Evolutionary conservation across 306 rosid genomes (phyloP).

Genomic region (Vigna unguiculata): DNA sequence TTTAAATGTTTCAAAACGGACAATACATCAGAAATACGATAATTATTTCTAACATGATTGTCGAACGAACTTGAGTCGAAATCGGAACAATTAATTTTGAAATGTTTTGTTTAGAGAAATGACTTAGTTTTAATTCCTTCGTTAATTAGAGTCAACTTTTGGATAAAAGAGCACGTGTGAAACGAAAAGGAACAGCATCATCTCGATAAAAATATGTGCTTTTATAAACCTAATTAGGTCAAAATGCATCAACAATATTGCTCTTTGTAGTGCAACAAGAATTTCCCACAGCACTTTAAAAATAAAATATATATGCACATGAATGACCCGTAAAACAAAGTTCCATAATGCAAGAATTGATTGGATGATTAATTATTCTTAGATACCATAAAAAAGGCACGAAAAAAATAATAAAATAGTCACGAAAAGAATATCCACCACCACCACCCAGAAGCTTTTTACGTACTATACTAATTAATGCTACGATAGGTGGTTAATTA

Average conservation of each 20-base stretch:
- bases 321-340: slow-evolving; percentile 18
- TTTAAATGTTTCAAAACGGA: no score
- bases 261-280: slow-evolving; percentile 9
- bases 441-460: slow-evolving; percentile 4
- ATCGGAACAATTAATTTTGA: no score
- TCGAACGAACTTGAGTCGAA: no score
- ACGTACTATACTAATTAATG: not conserved
- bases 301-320: slow-evolving; percentile 3
- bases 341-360: slow-evolving; percentile 3
- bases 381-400: not conserved
- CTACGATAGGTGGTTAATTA: slow-evolving; percentile 19
- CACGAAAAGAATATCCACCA: slow-evolving; percentile 27
- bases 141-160: slow-evolving; percentile 57
- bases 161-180: slow-evolving; percentile 44
- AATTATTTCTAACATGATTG: no score
- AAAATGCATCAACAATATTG: slow-evolving; percentile 36
- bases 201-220: slow-evolving; percentile 5
- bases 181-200: not conserved
- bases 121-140: slow-evolving; percentile 42
- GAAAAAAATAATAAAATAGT: not conserved
- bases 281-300: not conserved
- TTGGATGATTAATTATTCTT: slow-evolving; percentile 33
- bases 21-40: no score
- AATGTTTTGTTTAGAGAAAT: not conserved
- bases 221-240: slow-evolving; percentile 33